These are phyloP conservation scores for Penstemon davidsonii DNA, from an alignment of 257 asterid species.

Conservation along the genomic window DNA sequence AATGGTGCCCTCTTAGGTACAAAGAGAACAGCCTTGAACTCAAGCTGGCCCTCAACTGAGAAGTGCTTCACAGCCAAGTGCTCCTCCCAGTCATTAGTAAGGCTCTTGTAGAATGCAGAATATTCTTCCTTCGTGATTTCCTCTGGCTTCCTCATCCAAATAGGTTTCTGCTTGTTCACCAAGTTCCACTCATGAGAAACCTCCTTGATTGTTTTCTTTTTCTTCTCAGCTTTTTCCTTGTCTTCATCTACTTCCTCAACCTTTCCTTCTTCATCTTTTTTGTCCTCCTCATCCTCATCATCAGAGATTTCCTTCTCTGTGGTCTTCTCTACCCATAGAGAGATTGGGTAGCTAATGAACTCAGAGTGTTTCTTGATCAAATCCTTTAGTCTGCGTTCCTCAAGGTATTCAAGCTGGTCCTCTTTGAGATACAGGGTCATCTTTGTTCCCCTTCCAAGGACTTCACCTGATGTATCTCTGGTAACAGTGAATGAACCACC, in stretches of 20 bases:
- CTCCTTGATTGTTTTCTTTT: conserved; percentile 61
- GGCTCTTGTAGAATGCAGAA: conserved; percentile 69
- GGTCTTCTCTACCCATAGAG: conserved; percentile 62
- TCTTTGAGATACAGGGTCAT: conserved; percentile 58
- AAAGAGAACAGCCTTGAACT: conserved; percentile 62
- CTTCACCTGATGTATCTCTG: conserved; percentile 57
- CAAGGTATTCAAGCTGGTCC: conserved; percentile 72
- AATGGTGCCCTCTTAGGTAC: conserved; percentile 71
- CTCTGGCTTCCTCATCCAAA: conserved; percentile 73
- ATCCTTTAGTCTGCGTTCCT: conserved; percentile 67
- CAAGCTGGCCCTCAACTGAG: conserved; percentile 69
- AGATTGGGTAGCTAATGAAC: conserved; percentile 67
- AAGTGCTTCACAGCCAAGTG: conserved; percentile 69
- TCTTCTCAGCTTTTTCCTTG: conserved; percentile 57
- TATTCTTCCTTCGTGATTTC: conserved; percentile 68
- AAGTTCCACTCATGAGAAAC: conserved; percentile 63
- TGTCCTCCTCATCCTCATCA: conserved; percentile 71
- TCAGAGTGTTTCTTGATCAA: conserved; percentile 63
- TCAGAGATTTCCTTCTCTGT: conserved; percentile 66
- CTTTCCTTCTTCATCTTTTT: conserved; percentile 63
- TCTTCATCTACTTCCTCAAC: conserved; percentile 68
- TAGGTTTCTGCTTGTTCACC: conserved; percentile 68
- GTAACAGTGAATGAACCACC: conserved; percentile 71
- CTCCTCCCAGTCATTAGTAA: conserved; percentile 70
- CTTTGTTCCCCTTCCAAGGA: conserved; percentile 61